Conservation (phyloP, 2,329 filamentous ascomycete species). For the Podosphaera aphanis region DNA sequence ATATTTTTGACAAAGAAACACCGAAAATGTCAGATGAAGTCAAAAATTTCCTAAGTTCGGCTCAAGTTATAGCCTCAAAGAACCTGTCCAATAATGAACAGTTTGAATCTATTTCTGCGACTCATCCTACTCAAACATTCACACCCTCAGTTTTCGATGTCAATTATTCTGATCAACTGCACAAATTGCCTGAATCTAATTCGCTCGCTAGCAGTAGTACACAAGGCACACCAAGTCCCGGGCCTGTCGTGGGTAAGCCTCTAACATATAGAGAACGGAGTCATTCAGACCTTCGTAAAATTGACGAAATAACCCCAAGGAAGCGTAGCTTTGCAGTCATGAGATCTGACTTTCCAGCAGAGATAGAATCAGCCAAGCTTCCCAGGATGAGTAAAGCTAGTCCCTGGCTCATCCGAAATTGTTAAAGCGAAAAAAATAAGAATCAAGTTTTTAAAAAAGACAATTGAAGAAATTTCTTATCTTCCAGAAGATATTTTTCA, state of each 20-base stretch:
- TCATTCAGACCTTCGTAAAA: not conserved
- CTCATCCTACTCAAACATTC: not conserved
- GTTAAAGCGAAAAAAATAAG: not conserved
- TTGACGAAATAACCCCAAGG: not conserved
- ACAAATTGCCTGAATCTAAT: not conserved
- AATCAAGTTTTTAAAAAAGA: not conserved
- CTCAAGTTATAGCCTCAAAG: not conserved
- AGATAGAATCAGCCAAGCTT: not conserved
- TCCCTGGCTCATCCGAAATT: slow-evolving; percentile 1
- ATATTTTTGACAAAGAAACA: not conserved
- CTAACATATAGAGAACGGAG: not conserved
- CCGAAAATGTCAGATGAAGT: not conserved
- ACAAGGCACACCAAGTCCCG: slow-evolving; percentile 6
- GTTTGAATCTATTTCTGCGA: not conserved
- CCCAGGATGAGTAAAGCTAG: not conserved
- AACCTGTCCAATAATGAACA: not conserved
- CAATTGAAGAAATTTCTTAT: not conserved
- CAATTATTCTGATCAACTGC: not conserved
- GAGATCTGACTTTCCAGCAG: not conserved
- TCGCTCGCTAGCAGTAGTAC: slow-evolving; percentile 4
- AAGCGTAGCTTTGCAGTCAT: not conserved
- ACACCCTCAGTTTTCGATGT: not conserved
- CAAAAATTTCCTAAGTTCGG: not conserved
- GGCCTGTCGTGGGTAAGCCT: not conserved
- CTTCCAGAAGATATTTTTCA: too few relatives aligned